Base-by-base conservation (phyloP, 2,329 filamentous ascomycete species). In the Phialophora chinensis region DNA sequence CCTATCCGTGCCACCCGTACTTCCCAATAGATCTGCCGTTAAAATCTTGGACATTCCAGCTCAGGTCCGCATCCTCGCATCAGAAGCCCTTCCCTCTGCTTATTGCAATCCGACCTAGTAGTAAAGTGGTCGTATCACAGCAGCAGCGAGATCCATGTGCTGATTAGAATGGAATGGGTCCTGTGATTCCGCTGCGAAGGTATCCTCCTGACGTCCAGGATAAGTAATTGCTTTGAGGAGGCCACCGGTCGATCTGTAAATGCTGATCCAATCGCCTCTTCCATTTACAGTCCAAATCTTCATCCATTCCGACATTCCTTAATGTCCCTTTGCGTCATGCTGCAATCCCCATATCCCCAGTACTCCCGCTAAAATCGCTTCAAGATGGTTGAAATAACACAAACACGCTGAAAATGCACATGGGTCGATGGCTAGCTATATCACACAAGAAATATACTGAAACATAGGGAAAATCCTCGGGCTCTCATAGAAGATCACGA, bases 391-490 rank as follows among this genome's bases (percentile, higher is more conserved):
- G 20, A 61, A 33, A 62, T 57, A 52, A 52, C 25, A 52, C 31
- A 66, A 66, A 62, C 42, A 66, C 64, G 64, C 64, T 66, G 54
- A 59, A 65, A 62, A 20, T 59, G 53, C 57, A 54, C 20, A 47
- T 23, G 31, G 31, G 33, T 27, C 25, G 12, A 33, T 20, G 49
- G 38, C 17, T n/a, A 52, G 49, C 49, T 59, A 59, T 42, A 55
- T 54, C 17, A 61, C 63, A 62, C 54, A 63, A 63, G 31, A 59
- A 66, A 33, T 29, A 25, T 10, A 14, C 14, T 52, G 25, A 42
- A 50, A 17, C n/a, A 65, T 12, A 58, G 44, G 20, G 38, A 27
- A 44, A 27, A 11, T 17, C 31, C 8, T 11, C 1, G 11, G 31
- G 14, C 27, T 23, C 25, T 60, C 12, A 7, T 33, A 14, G 17